Conservation (phyloP, 2,329 filamentous ascomycete genomes). For the Chrysoporthe austroafricana region DNA sequence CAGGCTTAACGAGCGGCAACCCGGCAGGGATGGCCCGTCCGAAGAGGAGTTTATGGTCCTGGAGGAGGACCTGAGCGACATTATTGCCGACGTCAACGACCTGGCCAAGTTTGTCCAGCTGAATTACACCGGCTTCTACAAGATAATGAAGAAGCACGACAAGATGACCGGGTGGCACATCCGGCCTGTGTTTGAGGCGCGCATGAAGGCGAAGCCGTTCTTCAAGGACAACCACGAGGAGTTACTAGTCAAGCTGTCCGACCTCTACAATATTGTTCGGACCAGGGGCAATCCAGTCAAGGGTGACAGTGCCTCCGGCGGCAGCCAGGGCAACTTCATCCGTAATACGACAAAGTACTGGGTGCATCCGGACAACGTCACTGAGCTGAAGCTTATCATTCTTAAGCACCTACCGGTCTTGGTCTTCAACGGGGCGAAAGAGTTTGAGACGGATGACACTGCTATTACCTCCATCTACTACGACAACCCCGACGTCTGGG, state of each 20-base stretch:
- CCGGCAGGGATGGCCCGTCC: conserved; percentile 63
- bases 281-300: conserved; percentile 91
- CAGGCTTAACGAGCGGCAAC: conserved; percentile 67
- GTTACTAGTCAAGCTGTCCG: conserved; percentile 92
- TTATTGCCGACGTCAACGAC: conserved; percentile 98
- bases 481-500: conserved; percentile 92
- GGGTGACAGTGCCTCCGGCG: conserved; percentile 89
- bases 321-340: conserved; percentile 91
- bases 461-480: conserved; percentile 99
- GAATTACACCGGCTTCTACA: conserved; percentile 99
- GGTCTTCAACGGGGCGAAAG: conserved; percentile 96
- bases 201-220: conserved; percentile 94
- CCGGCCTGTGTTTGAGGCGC: conserved; percentile 91
- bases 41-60: conserved; percentile 94
- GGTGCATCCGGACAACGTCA: conserved; percentile 98
- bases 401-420: conserved; percentile 96
- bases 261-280: conserved; percentile 90
- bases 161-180: conserved; percentile 95
- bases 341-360: conserved; percentile 99
- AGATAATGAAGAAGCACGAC: conserved; percentile 99
- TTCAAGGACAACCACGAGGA: conserved; percentile 99
- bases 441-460: conserved; percentile 87
- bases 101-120: conserved; percentile 97
- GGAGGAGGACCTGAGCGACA: conserved; percentile 93
- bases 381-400: conserved; percentile 96